These are phyloP conservation scores for Beauveria sp. DNA, from an alignment of 2,329 filamentous ascomycete species.

Conservation along the genomic window DNA sequence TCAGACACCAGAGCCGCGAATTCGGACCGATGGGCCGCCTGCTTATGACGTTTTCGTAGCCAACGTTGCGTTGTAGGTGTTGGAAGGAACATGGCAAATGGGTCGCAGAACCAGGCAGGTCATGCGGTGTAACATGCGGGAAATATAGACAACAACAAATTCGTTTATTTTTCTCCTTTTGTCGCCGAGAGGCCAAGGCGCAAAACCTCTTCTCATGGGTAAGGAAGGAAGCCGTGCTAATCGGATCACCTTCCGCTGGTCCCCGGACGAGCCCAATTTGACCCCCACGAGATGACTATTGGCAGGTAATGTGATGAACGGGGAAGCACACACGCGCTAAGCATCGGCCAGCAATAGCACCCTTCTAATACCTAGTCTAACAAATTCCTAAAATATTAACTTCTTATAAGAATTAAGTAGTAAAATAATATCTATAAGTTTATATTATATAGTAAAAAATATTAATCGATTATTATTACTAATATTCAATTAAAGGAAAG, in stretches of 20 bases:
- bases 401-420: too few species aligned
- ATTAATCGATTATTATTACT: too few species aligned
- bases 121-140: not conserved
- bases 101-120: not conserved
- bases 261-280: slow-evolving; percentile 5
- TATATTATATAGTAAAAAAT: too few species aligned
- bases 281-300: slow-evolving; percentile 5
- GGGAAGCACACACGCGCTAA: too few species aligned
- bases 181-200: not conserved
- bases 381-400: too few species aligned
- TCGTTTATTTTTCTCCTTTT: too few species aligned
- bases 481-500: too few species aligned
- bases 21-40: slow-evolving; percentile 10
- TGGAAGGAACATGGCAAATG: not conserved
- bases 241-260: slow-evolving; percentile 5
- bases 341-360: too few species aligned
- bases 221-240: slow-evolving; percentile 1
- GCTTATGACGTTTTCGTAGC: not conserved
- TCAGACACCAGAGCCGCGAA: not conserved
- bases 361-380: not conserved
- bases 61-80: not conserved
- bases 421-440: too few species aligned
- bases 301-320: too few species aligned
- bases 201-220: not conserved
- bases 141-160: not conserved